Evolutionary conservation across 192 early-diverging fungal genomes (phyloP), one percentile per base, ranked within the genome.

Genomic region (Linnemannia schmuckeri): DNA sequence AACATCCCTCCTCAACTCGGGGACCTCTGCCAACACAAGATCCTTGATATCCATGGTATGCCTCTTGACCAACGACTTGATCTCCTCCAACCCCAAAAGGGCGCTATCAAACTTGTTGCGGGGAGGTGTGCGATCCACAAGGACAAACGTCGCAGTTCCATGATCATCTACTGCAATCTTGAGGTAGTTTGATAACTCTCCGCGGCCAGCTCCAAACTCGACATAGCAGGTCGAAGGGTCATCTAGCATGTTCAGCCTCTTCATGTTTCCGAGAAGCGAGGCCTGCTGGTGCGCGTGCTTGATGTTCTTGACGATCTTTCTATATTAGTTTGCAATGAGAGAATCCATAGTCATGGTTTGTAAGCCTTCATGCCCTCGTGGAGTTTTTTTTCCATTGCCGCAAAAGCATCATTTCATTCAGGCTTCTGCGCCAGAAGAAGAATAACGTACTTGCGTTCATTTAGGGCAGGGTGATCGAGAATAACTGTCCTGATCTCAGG

Each of bases 31-130:
- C n/a, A 97, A 88, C 27, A 94, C 92, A 13, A 97, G 90, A 88
- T 98, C 97, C 76, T 97, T 96, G 82, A 98, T 96, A 75, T 97
- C 97, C 79, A 96, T 95, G 35, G 85, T 79, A 46, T 95, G 82
- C 5, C 96, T 92, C 71, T 94, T 89, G 20, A 96, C 92, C 40
- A 82, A 68, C 2, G 90, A 89, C 42, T 85, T 77, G 72, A 82
- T 83, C 35, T 84, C 89, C 18, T 80, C 75, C 47, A 77, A 22
- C 20, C 90, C 91, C 35, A 88, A 42, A 30, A 93, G 80, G 12
- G 44, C 68, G 27, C 72, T 82, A 80, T 93, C 92, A 61, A 90
- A 91, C 91, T 97, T 97, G 42, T 92, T 89, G n/a, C 96, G 92
- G 35, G 94, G 94, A 80, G 92, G 95, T 20, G 93, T 93, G 22